These are phyloP conservation scores for Carex pumila DNA, from an alignment of 176 grass and related monocot species.

Conservation along the genomic window DNA sequence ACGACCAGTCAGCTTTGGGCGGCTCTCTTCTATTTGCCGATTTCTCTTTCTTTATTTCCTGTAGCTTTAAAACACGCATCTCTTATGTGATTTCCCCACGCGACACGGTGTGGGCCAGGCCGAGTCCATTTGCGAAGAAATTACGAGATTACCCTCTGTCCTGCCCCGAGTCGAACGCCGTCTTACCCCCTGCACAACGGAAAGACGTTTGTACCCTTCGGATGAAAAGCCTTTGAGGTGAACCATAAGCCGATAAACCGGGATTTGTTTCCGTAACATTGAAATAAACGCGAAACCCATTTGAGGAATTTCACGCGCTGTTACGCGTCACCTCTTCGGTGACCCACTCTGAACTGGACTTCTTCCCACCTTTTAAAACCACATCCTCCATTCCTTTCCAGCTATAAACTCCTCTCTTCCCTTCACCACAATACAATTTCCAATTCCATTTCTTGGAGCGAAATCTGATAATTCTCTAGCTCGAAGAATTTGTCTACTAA, in stretches of 20 bases:
- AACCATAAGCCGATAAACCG: background rate
- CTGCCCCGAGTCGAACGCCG: constrained; percentile 1
- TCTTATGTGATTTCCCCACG: background rate
- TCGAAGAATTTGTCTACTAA: background rate
- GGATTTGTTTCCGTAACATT: background rate
- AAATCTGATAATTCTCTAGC: background rate
- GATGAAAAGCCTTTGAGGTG: background rate
- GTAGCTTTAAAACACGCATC: background rate
- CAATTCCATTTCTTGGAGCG: background rate
- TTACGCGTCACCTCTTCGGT: constrained; percentile 28
- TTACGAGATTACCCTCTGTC: background rate
- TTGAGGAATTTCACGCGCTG: constrained; percentile 25
- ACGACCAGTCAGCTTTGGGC: constrained; percentile 54
- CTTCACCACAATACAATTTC: background rate
- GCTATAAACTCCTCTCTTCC: constrained; percentile 22
- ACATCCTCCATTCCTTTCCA: constrained; percentile 19
- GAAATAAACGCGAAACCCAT: background rate
- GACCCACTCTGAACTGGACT: constrained; percentile 29
- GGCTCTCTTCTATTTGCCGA: constrained; percentile 22
- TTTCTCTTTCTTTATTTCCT: background rate
- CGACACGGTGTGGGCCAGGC: constrained; percentile 6
- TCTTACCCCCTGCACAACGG: background rate
- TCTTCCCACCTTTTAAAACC: constrained; percentile 15
- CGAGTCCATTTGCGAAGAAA: background rate
- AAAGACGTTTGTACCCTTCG: background rate